phyloP scores from a whole-genome alignment of 2,329 filamentous ascomycete genomes.

The Neonectria faginata region DNA sequence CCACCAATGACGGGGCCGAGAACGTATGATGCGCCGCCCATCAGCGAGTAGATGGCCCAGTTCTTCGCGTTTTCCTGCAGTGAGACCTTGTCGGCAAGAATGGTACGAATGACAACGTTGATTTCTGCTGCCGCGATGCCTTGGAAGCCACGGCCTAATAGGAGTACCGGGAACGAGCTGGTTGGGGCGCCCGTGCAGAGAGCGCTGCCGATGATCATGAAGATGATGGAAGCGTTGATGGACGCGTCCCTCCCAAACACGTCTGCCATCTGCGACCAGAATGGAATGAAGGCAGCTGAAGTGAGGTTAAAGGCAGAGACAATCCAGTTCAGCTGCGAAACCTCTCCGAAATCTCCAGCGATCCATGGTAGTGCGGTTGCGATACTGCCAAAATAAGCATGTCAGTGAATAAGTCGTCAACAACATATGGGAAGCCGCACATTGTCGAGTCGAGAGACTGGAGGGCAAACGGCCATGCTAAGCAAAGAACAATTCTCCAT shows the following conservation, averaged over 20 bases:
- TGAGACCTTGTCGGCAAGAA: constrained; percentile 74
- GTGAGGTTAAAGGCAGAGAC: constrained; percentile 76
- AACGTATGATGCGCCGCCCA: constrained; percentile 69
- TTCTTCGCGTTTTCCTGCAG: constrained; percentile 71
- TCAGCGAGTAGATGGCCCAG: constrained; percentile 70
- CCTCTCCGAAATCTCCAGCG: constrained; percentile 70
- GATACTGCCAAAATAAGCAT: constrained; percentile 40
- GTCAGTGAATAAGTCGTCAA: constrained; percentile 26
- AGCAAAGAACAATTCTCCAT: constrained; percentile 69
- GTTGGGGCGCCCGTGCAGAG: constrained; percentile 69
- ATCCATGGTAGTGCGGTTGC: constrained; percentile 62
- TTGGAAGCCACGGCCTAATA: constrained; percentile 73
- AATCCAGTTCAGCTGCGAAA: constrained; percentile 75
- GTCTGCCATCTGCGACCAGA: constrained; percentile 73
- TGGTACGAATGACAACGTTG: constrained; percentile 69
- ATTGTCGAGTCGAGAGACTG: constrained; percentile 75
- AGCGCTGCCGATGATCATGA: constrained; percentile 70
- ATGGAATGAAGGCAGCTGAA: constrained; percentile 74
- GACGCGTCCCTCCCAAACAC: constrained; percentile 72
- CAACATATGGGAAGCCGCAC: constrained; percentile 40
- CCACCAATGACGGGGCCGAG: constrained; percentile 72
- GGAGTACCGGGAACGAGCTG: constrained; percentile 66
- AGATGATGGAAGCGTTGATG: constrained; percentile 67
- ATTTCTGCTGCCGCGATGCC: constrained; percentile 72
- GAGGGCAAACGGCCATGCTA: constrained; percentile 70